Evolutionary conservation across 306 rosid genomes (phyloP).

Genomic region (Cucumis sativus): DNA sequence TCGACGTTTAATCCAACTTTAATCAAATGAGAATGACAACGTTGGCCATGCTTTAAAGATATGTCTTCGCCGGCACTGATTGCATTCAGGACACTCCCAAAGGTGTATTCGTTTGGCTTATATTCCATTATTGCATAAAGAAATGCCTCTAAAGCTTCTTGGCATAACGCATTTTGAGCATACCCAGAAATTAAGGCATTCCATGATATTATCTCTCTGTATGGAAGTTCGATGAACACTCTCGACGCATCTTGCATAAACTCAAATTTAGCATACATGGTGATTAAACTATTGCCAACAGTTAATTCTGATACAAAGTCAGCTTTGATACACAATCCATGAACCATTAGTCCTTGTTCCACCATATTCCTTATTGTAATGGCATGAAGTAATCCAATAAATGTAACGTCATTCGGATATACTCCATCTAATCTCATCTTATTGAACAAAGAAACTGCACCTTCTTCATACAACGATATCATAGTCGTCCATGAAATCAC

Average conservation of each 20-base stretch:
- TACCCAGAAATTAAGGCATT: slow-evolving; percentile 79
- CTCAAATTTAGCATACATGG: slow-evolving; percentile 76
- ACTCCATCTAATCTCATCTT: slow-evolving; percentile 54
- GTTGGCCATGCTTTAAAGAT: slow-evolving; percentile 58
- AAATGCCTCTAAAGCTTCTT: slow-evolving; percentile 52
- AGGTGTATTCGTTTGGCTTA: slow-evolving; percentile 65
- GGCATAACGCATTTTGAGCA: slow-evolving; percentile 53
- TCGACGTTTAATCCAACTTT: slow-evolving; percentile 47
- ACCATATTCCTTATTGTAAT: slow-evolving; percentile 37
- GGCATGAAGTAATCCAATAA: slow-evolving; percentile 59
- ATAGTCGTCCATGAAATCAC: slow-evolving; percentile 83
- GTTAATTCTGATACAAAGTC: slow-evolving; percentile 31
- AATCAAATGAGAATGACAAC: slow-evolving; percentile 52
- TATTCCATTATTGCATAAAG: slow-evolving; percentile 36
- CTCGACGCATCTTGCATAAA: slow-evolving; percentile 47
- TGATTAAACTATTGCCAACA: slow-evolving; percentile 65
- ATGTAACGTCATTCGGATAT: slow-evolving; percentile 71
- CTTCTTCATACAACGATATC: slow-evolving; percentile 54
- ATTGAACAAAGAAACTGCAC: slow-evolving; percentile 44
- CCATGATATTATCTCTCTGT: slow-evolving; percentile 65
- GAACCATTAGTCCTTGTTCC: slow-evolving; percentile 46
- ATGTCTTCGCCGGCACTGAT: slow-evolving; percentile 58
- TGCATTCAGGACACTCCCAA: slow-evolving; percentile 78
- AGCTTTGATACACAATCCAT: slow-evolving; percentile 49
- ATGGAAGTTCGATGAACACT: slow-evolving; percentile 58